These are phyloP conservation scores for Hypoxylon sp. DNA, from an alignment of 2,329 filamentous ascomycete genomes.

Conservation along the genomic window DNA sequence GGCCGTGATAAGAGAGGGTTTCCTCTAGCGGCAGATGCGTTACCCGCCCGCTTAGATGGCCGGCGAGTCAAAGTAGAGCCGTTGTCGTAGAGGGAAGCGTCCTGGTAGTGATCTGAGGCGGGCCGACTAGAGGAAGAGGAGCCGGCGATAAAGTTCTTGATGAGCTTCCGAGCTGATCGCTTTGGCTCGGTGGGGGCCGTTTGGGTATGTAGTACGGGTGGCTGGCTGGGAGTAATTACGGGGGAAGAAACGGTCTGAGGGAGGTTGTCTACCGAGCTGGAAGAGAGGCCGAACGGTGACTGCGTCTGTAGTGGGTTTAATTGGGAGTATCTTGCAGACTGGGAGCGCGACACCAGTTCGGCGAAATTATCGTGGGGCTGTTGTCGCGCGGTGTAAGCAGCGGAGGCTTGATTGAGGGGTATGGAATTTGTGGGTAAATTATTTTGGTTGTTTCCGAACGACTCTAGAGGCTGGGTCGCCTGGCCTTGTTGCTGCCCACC, in stretches of 20 bases:
- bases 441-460: slow-evolving; percentile 49
- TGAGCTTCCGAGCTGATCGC: slow-evolving; percentile 67
- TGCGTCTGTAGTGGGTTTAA: slow-evolving; percentile 55
- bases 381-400: slow-evolving; percentile 53
- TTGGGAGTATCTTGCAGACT: slow-evolving; percentile 65
- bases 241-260: slow-evolving; percentile 53
- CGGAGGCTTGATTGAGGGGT: slow-evolving; percentile 59
- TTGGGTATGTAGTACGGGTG: slow-evolving; percentile 50
- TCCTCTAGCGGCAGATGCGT: slow-evolving; percentile 61
- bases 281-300: slow-evolving; percentile 56
- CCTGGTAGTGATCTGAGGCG: slow-evolving; percentile 53
- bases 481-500: slow-evolving; percentile 52
- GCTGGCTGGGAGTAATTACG: slow-evolving; percentile 46
- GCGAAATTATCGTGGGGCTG: slow-evolving; percentile 61
- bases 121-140: slow-evolving; percentile 56
- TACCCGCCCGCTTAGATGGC: slow-evolving; percentile 71
- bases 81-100: slow-evolving; percentile 64
- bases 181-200: slow-evolving; percentile 59
- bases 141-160: slow-evolving; percentile 68
- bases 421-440: slow-evolving; percentile 52
- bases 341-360: slow-evolving; percentile 65
- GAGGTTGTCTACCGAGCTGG: slow-evolving; percentile 62
- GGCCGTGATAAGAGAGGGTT: slow-evolving; percentile 53
- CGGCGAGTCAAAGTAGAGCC: slow-evolving; percentile 65
- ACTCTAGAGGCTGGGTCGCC: slow-evolving; percentile 49